Percentiles rank a stretch among this genome's conserved stretches.
phyloP scores from a whole-genome alignment of 495 filamentous ascomycete genomes.

The Podospora bellae-mahoneyi region DNA sequence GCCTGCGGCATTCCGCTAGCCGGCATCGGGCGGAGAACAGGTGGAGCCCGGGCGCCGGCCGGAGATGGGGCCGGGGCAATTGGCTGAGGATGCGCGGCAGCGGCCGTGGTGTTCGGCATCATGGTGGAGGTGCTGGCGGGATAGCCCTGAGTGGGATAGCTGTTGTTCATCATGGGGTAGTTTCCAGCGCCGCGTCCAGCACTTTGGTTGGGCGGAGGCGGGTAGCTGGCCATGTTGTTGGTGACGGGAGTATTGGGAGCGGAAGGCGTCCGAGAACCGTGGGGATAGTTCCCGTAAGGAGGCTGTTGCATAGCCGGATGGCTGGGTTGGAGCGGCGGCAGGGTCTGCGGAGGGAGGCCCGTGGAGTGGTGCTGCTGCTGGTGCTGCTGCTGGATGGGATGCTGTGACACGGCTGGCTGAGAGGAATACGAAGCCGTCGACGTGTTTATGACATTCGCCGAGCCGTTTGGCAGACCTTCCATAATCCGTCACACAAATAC shows the following conservation, averaged over 20 bases:
- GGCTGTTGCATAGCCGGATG: conserved; percentile 57
- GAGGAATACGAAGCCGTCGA: conserved; percentile 37
- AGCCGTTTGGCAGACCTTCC: conserved; percentile 36
- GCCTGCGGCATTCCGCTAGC: conserved; percentile 55
- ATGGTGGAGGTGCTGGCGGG: conserved; percentile 56
- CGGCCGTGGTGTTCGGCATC: conserved; percentile 61
- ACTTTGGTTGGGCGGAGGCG: conserved; percentile 54
- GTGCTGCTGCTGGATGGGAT: conserved; percentile 40
- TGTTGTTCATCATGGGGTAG: conserved; percentile 46
- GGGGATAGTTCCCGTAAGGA: conserved; percentile 58
- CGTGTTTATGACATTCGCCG: conserved; percentile 40
- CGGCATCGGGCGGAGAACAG: conserved; percentile 58
- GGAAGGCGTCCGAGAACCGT: conserved; percentile 60
- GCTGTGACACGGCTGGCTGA: conserved; percentile 31
- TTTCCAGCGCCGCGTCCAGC: conserved; percentile 51
- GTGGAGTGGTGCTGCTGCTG: conserved; percentile 42
- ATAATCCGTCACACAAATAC: conserved; percentile 39
- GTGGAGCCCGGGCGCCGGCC: conserved; percentile 53
- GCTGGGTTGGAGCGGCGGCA: conserved; percentile 67
- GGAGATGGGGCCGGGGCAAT: conserved; percentile 67
- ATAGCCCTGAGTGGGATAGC: conserved; percentile 55
- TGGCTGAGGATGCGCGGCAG: conserved; percentile 65
- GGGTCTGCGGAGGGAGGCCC: conserved; percentile 59
- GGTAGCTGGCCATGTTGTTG: conserved; percentile 58
- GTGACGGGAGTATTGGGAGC: conserved; percentile 61